Evolutionary conservation across 805 yeast genomes (phyloP), one percentile per base, ranked within the genome.

Genomic region (Kuraishia piskuri): DNA sequence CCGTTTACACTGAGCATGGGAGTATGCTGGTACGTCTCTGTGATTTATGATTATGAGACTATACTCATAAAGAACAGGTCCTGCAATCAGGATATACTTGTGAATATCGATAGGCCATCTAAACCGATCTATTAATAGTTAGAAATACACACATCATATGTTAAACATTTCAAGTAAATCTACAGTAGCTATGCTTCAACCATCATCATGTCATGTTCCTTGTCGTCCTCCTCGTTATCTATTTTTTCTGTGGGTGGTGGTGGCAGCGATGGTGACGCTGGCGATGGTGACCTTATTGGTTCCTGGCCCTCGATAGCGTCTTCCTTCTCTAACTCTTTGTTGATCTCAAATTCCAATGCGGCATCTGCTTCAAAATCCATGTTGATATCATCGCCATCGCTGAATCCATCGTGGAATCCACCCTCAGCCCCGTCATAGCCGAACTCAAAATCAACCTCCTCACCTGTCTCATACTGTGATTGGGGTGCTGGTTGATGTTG

Each of bases 321-420:
- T 31, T 31, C 40, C 17, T 31, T 31, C 17, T 31, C 40, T 31
- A 31, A 31, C 40, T 31, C 40, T 12, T 12, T 31, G 40, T 31
- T 31, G 14, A 31, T 31, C 14, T 31, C 17, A 12, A n/a, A 31
- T 31, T 31, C 40, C 8, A 31, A 12, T 31, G 9, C 40, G 4
- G 40, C 40, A 10, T 31, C 40, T 31, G 4, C 40, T 21, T 69
- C 70, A 53, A 67, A 62, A 46, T 66, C 58, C 56, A 61, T 62
- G 22, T 65, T 69, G 14, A 55, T 56, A 22, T 59, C 60, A 6
- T 51, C 58, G 25, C 52, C 57, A 8, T 53, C 54, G 9, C 45
- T 49, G 25, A 48, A 47, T 9, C 31, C 50, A 22, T 49, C 52
- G 10, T 52, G 24, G 48, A 26, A 37, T 19, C 5, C 47, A 22